Percentiles rank a stretch among this genome's conserved stretches.
These are phyloP conservation scores for Rutidosis leptorrhynchoides DNA, from an alignment of 129 eudicot species.

Conservation along the genomic window DNA sequence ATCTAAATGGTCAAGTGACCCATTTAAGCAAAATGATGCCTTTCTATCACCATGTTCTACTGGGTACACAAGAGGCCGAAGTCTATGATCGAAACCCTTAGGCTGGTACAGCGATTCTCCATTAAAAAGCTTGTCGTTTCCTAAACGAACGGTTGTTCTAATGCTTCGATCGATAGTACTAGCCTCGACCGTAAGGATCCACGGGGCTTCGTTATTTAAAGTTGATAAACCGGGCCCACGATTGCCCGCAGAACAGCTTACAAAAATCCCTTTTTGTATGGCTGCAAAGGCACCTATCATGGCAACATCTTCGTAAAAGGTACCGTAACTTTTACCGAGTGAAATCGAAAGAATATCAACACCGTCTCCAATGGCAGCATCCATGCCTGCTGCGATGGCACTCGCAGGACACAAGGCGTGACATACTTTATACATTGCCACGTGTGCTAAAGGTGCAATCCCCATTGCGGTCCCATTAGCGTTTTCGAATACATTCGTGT, in stretches of 20 bases:
- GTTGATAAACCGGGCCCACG: conserved; percentile 33
- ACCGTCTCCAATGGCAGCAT: conserved; percentile 48
- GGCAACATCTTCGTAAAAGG: conserved; percentile 28
- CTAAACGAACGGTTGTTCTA: conserved; percentile 35
- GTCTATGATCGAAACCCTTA: conserved; percentile 18
- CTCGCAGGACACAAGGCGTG: neutral
- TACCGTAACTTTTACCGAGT: conserved; percentile 15
- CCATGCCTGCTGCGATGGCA: conserved; percentile 41
- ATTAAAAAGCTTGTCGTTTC: conserved; percentile 27
- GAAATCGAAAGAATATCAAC: conserved; percentile 53
- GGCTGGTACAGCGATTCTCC: conserved; percentile 22
- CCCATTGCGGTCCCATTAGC: neutral
- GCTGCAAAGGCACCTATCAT: conserved; percentile 43
- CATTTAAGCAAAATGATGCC: conserved; percentile 22
- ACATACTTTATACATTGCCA: conserved; percentile 8
- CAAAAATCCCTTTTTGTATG: neutral
- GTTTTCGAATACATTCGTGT: neutral
- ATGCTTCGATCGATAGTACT: conserved; percentile 26
- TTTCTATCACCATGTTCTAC: conserved; percentile 19
- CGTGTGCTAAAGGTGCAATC: conserved; percentile 6
- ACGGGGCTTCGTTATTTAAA: conserved; percentile 46
- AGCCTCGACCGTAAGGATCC: conserved; percentile 58
- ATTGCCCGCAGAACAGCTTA: conserved; percentile 35
- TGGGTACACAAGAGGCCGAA: conserved; percentile 47
- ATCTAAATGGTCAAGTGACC: conserved; percentile 37